These are phyloP conservation scores for Chytriomyces sp. DNA, from an alignment of 192 early-diverging fungal species.

Conservation along the genomic window DNA sequence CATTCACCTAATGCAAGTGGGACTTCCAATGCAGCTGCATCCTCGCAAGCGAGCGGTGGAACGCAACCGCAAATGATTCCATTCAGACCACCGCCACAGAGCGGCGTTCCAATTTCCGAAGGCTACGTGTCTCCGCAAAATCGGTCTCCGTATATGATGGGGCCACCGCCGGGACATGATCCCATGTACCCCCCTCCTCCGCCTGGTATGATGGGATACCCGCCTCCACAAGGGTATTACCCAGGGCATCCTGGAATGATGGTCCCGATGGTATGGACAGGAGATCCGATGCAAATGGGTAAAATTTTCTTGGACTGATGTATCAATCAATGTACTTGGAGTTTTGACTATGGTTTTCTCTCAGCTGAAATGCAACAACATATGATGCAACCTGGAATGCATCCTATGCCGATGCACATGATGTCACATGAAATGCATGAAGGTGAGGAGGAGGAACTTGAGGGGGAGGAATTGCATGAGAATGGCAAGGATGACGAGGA, in stretches of 20 bases:
- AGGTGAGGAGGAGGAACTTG: background rate
- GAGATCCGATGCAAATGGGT: slow-evolving; percentile 37
- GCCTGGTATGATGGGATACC: slow-evolving; percentile 25
- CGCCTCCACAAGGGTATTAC: slow-evolving; percentile 26
- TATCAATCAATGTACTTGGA: background rate
- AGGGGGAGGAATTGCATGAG: slow-evolving; percentile 10
- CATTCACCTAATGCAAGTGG: background rate
- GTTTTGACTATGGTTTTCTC: background rate
- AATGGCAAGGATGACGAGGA: slow-evolving; percentile 15
- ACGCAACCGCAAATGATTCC: background rate
- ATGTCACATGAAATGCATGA: background rate
- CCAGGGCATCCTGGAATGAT: slow-evolving; percentile 28
- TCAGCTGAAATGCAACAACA: slow-evolving; percentile 32
- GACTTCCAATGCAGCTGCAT: background rate
- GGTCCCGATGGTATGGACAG: slow-evolving; percentile 14
- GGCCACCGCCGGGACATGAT: slow-evolving; percentile 3
- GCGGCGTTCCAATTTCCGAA: background rate
- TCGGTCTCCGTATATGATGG: slow-evolving; percentile 5
- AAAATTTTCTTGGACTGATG: background rate
- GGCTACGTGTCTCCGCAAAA: slow-evolving; percentile 9
- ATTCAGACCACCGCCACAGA: background rate
- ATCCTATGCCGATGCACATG: slow-evolving; percentile 21
- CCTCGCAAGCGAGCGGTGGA: background rate
- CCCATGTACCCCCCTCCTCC: slow-evolving; percentile 6
- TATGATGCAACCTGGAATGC: slow-evolving; percentile 19